Percentiles rank a stretch among this genome's conserved stretches.
phyloP scores from a whole-genome alignment of 805 yeast genomes.

The Monosporozyma servazzii region DNA sequence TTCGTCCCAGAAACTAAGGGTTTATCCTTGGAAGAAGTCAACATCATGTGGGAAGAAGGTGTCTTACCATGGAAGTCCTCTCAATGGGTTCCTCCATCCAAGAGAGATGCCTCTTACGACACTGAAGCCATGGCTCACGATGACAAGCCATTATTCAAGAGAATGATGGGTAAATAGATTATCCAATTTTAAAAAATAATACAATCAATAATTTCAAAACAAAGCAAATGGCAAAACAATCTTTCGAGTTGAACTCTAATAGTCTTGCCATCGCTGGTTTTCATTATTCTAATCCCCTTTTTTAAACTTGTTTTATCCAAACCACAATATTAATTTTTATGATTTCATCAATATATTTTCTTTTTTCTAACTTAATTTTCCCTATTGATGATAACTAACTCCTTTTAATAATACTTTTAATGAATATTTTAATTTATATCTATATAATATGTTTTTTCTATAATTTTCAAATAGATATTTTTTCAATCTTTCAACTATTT shows the following conservation, averaged over 20 bases:
- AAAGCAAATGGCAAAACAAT: too few species aligned
- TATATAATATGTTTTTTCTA: background rate
- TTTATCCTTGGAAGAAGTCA: slow-evolving; percentile 70
- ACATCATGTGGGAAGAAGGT: slow-evolving; percentile 41
- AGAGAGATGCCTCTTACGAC: slow-evolving; percentile 26
- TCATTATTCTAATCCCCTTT: background rate
- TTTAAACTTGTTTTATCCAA: background rate
- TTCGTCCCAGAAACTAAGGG: slow-evolving; percentile 71
- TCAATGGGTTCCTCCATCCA: slow-evolving; percentile 39
- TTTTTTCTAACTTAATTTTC: background rate
- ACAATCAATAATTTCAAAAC: too few species aligned
- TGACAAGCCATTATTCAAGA: slow-evolving; percentile 14
- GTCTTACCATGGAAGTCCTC: slow-evolving; percentile 35
- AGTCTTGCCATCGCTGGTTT: too few species aligned
- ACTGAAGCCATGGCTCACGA: slow-evolving; percentile 12
- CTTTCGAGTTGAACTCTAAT: background rate
- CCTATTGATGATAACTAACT: background rate
- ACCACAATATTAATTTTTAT: background rate
- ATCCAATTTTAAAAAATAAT: background rate
- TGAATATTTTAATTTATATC: background rate
- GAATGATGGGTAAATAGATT: slow-evolving; percentile 3
- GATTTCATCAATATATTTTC: background rate
- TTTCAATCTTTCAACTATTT: background rate
- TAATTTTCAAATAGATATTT: background rate
- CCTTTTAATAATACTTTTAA: background rate